A percentile compares a stretch with the other conserved stretches of the same genome.
These are phyloP conservation scores for Lobosporangium transversale DNA, from an alignment of 192 early-diverging fungal genomes.

Conservation along the genomic window DNA sequence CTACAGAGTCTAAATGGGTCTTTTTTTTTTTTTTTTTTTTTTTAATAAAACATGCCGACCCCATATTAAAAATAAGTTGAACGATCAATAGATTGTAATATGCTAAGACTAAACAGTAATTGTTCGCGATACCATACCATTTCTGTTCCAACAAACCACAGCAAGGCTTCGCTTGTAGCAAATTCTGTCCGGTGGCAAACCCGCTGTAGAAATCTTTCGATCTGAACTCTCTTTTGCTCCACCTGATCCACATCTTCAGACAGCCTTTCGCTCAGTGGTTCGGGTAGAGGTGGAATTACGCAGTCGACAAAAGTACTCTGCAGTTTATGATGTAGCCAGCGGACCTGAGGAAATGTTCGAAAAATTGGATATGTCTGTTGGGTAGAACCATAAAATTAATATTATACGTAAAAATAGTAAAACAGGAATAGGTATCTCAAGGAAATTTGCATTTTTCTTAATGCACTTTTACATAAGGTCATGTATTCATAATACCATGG, in stretches of 20 bases:
- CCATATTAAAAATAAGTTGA: too few species aligned
- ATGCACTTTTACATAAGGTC: too few species aligned
- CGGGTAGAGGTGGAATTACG: constrained; percentile 59
- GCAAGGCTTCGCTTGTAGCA: constrained; percentile 42
- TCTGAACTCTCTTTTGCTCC: constrained; percentile 61
- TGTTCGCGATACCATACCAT: constrained; percentile 59
- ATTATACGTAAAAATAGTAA: not conserved
- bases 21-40: too few species aligned
- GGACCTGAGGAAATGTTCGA: constrained; percentile 62
- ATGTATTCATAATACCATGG: too few species aligned
- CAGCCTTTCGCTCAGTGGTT: constrained; percentile 46
- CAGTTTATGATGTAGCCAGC: constrained; percentile 59
- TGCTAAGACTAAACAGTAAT: too few species aligned
- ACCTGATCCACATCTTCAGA: constrained; percentile 66
- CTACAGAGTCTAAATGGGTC: constrained; percentile 58
- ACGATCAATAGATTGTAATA: too few species aligned
- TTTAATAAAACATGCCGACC: too few species aligned
- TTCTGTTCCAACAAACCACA: constrained; percentile 64
- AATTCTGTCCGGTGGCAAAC: constrained; percentile 53
- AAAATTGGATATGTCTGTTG: constrained; percentile 52
- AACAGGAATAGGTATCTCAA: not conserved
- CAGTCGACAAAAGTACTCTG: constrained; percentile 40
- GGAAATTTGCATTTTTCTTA: not conserved
- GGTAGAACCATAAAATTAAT: not conserved
- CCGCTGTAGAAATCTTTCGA: constrained; percentile 57